These are phyloP conservation scores for Cercospora sp. DNA, from an alignment of 2,329 filamentous ascomycete genomes.

Conservation along the genomic window DNA sequence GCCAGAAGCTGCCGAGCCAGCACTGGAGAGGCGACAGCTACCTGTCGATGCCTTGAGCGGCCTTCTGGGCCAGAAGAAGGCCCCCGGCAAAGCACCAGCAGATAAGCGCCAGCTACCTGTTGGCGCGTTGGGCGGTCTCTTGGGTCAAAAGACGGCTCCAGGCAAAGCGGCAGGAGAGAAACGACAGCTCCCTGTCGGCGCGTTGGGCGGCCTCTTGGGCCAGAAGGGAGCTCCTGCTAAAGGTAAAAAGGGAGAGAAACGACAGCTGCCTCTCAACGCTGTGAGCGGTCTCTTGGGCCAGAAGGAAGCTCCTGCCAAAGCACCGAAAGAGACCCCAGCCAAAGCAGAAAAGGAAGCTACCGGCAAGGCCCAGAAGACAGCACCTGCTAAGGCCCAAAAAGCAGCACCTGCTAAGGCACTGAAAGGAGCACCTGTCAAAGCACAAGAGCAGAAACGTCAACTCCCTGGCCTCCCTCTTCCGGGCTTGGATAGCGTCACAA, in stretches of 20 bases:
- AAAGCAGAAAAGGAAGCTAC: not conserved
- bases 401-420: not conserved
- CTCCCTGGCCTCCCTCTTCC: not conserved
- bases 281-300: not conserved
- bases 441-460: not conserved
- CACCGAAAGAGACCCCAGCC: not conserved
- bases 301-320: not conserved
- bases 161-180: not conserved
- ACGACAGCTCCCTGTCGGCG: not conserved
- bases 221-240: not conserved
- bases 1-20: not conserved
- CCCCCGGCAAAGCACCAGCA: not conserved
- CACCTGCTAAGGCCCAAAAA: not conserved
- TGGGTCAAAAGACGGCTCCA: not conserved
- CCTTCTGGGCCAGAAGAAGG: not conserved
- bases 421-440: not conserved
- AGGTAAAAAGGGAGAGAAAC: not conserved
- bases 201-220: not conserved
- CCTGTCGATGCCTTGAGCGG: not conserved
- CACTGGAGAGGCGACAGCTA: not conserved
- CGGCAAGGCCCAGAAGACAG: not conserved
- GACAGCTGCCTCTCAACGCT: not conserved
- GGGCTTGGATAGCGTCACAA: not conserved
- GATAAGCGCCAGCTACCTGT: not conserved
- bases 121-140: not conserved